A percentile compares a stretch with the other conserved stretches of the same genome.
These are phyloP conservation scores for Quaeritorhiza haematococci DNA, from an alignment of 371 early-diverging fungal species.

Conservation along the genomic window DNA sequence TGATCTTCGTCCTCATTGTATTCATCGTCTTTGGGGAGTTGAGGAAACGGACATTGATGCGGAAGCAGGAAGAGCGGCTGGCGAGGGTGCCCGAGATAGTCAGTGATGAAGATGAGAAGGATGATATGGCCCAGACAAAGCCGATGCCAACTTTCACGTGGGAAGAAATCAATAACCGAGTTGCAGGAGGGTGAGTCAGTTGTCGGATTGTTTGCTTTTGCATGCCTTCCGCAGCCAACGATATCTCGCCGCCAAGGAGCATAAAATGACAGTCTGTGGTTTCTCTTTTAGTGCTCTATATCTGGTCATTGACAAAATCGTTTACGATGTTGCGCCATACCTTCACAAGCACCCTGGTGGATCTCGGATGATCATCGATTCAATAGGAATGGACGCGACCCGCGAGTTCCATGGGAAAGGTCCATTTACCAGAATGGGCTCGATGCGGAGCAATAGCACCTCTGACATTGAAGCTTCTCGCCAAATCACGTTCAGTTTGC, in stretches of 20 bases:
- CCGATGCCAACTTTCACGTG: not conserved
- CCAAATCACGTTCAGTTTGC: no score
- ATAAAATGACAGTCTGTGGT: no score
- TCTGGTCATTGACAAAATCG: not conserved
- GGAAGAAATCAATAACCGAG: not conserved
- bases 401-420: not conserved
- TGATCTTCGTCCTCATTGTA: not conserved
- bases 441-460: not conserved
- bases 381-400: not conserved
- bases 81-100: no score
- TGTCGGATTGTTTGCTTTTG: no score
- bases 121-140: no score
- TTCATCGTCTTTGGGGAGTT: not conserved
- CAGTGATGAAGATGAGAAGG: no score
- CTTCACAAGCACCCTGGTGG: conserved; percentile 1
- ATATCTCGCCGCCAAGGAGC: no score
- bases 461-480: not conserved
- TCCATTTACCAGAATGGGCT: not conserved
- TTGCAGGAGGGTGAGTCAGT: not conserved
- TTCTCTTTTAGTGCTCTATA: no score
- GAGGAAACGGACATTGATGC: no score
- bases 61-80: no score
- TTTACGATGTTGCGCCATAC: conserved; percentile 1
- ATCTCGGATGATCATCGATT: not conserved
- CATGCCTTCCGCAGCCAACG: no score